These are phyloP conservation scores for Mortierella sp. DNA, from an alignment of 371 early-diverging fungal species.

Conservation along the genomic window DNA sequence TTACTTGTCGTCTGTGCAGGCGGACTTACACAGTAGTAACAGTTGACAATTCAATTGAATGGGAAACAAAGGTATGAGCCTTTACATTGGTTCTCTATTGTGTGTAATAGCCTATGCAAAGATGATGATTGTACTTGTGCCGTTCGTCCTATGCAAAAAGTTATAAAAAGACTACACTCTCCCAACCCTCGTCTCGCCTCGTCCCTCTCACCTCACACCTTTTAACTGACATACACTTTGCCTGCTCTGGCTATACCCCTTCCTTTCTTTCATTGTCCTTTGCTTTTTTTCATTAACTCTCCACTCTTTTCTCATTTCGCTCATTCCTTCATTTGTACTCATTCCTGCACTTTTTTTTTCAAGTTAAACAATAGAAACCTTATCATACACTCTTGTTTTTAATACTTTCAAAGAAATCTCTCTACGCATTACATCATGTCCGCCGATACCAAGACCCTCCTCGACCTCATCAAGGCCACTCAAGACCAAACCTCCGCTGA, in stretches of 20 bases:
- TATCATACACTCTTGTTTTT: neutral
- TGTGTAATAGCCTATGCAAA: neutral
- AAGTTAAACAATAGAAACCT: neutral
- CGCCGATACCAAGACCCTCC: constrained; percentile 30
- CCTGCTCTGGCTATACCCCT: neutral
- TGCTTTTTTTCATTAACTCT: constrained; percentile 3
- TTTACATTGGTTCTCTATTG: neutral
- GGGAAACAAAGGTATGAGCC: neutral
- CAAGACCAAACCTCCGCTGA: constrained; percentile 37
- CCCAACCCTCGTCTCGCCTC: constrained; percentile 1
- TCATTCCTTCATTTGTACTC: neutral
- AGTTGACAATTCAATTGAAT: neutral
- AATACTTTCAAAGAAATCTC: constrained; percentile 3
- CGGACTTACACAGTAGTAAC: neutral
- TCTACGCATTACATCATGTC: constrained; percentile 14
- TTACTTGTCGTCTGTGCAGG: neutral
- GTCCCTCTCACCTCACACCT: constrained; percentile 4
- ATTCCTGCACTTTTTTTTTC: neutral
- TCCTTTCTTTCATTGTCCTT: neutral
- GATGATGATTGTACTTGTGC: constrained; percentile 1
- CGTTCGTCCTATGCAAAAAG: constrained; percentile 5
- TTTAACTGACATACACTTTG: neutral
- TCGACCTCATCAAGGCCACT: constrained; percentile 47
- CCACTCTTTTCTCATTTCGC: constrained; percentile 5
- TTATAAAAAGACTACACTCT: constrained; percentile 9